Percentiles rank a stretch among this genome's conserved stretches.
phyloP scores from a whole-genome alignment of 23 red algal genomes.

The Gracilaria gracilis region DNA sequence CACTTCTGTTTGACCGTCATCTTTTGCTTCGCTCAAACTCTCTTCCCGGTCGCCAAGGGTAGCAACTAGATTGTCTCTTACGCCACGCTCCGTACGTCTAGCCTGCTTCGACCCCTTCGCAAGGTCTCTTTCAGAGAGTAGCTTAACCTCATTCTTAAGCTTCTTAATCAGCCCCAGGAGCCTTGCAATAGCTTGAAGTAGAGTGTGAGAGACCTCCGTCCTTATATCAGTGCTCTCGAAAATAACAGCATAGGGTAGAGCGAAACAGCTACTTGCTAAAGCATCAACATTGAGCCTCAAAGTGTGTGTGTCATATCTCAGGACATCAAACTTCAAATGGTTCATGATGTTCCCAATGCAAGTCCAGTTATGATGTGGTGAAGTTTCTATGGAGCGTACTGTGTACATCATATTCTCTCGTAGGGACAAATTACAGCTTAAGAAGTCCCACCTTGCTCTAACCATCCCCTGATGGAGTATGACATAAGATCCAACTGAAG shows the following conservation, averaged over 20 bases:
- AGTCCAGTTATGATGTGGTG: not conserved
- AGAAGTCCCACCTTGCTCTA: conserved; percentile 54
- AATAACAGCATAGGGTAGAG: conserved; percentile 29
- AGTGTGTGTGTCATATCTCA: conserved; percentile 47
- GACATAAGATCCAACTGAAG: not conserved
- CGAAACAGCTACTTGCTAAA: conserved; percentile 25
- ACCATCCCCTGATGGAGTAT: conserved; percentile 53
- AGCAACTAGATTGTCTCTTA: not conserved
- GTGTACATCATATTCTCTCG: conserved; percentile 46
- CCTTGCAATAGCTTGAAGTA: conserved; percentile 48
- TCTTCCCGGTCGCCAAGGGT: not conserved
- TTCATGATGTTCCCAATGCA: conserved; percentile 57
- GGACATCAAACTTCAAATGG: conserved; percentile 52
- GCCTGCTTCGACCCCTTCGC: conserved; percentile 20
- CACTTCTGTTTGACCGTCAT: conserved; percentile 7
- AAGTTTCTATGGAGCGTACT: not conserved
- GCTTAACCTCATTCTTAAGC: conserved; percentile 56
- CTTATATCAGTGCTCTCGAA: conserved; percentile 59
- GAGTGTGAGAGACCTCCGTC: conserved; percentile 58
- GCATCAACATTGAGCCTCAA: conserved; percentile 61
- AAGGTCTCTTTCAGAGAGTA: conserved; percentile 52
- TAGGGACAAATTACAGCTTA: conserved; percentile 41
- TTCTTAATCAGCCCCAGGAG: conserved; percentile 44
- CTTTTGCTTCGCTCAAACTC: conserved; percentile 2
- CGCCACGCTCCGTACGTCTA: not conserved